Evolutionary conservation across 768 basidiomycete genomes (phyloP).

Genomic region (Termitomyces sp.): DNA sequence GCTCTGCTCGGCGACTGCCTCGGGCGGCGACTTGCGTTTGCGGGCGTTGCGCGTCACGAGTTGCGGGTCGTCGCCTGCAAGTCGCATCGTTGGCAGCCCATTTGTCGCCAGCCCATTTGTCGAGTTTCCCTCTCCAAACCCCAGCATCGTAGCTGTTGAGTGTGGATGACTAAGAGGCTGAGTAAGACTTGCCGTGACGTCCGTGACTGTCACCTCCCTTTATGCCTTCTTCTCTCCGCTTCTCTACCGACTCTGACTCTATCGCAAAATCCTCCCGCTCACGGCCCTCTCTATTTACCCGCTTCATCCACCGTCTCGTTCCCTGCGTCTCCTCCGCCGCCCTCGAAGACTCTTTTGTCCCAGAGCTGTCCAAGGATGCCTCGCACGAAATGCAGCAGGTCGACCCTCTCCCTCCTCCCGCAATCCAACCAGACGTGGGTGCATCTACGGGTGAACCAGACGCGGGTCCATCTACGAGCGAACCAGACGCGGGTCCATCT

Average conservation of each 20-base stretch:
- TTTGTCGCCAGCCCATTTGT: no score
- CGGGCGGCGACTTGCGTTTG: conserved; percentile 63
- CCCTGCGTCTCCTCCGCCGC: conserved; percentile 27
- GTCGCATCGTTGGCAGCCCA: conserved; percentile 43
- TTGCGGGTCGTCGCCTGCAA: conserved; percentile 53
- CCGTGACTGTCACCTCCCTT: background rate
- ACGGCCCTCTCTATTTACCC: conserved; percentile 25
- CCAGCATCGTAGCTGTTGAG: conserved; percentile 29
- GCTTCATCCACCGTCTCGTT: conserved; percentile 31
- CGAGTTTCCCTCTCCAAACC: conserved; percentile 20
- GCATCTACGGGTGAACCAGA: no score
- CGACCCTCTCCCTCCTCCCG: no score
- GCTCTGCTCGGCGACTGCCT: conserved; percentile 14
- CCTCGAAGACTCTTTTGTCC: background rate
- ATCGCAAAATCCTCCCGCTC: conserved; percentile 6
- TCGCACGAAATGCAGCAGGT: background rate
- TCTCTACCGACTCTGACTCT: conserved; percentile 30
- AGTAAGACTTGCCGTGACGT: conserved; percentile 31
- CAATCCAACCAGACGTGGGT: no score
- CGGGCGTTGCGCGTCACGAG: conserved; percentile 39
- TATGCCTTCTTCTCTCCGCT: conserved; percentile 14
- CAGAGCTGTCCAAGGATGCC: background rate
- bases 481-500: no score
- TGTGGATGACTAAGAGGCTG: conserved; percentile 45
- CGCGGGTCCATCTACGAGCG: no score